Evolutionary conservation across 2,329 filamentous ascomycete genomes (phyloP).

Genomic region (Colletotrichum scovillei): DNA sequence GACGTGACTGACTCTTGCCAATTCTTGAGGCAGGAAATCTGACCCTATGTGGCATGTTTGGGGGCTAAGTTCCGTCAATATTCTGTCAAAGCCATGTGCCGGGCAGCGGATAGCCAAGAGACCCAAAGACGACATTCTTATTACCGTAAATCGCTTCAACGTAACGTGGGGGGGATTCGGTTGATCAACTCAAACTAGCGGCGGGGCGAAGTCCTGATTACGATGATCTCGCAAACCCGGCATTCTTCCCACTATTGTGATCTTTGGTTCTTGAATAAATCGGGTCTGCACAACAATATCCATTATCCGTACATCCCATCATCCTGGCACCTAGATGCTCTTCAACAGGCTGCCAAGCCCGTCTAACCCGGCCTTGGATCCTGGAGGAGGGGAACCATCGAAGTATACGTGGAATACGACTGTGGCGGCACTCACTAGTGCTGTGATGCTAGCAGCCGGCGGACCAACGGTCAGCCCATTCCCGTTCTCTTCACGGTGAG

Average conservation of each 20-base stretch:
- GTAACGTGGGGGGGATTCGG: background rate
- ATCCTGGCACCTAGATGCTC: background rate
- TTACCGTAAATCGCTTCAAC: background rate
- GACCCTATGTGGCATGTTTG: background rate
- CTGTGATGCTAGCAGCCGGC: background rate
- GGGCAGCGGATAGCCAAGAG: background rate
- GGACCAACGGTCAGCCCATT: slow-evolving; percentile 9
- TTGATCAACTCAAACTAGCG: slow-evolving; percentile 5
- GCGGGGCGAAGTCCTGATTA: slow-evolving; percentile 22
- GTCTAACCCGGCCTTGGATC: background rate
- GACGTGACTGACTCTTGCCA: background rate
- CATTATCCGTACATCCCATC: background rate
- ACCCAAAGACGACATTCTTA: background rate
- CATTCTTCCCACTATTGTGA: background rate
- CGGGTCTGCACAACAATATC: background rate
- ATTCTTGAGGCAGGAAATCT: background rate
- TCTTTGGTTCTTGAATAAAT: background rate
- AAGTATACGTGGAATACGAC: background rate
- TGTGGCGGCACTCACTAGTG: slow-evolving; percentile 20
- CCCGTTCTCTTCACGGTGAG: background rate
- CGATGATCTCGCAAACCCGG: slow-evolving; percentile 19
- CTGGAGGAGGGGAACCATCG: background rate
- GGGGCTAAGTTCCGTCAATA: background rate
- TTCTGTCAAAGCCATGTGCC: background rate
- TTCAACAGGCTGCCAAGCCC: background rate